Base-by-base conservation (phyloP, 1,284 basidiomycete genomes). In the Melampsora larici-populina region DNA sequence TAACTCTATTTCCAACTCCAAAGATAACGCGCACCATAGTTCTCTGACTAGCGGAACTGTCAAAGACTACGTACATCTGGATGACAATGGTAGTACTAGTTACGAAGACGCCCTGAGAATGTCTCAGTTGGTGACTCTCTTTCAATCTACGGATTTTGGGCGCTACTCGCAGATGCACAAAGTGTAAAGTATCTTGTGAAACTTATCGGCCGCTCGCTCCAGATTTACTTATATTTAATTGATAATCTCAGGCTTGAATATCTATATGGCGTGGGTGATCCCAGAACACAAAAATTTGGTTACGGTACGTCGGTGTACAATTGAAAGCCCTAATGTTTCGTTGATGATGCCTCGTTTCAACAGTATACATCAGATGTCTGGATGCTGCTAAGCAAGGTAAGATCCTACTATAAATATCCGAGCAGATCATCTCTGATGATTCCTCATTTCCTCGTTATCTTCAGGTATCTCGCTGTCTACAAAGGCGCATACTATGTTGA, bases 331-430 rank as follows among this genome's bases (percentile, higher is more conserved):
- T 40, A 21, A 2, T 21, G n/a, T 21, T 36, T 36, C 21, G 1
- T 29, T 21, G 49, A 67, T 75, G 33, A 31, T 67, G 0, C 26
- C 63, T 63, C 36, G n/a, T 70, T 18, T 46, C 31, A 8, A n/a
- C n/a, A 77, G 75, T 77, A 18, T 77, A 77, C 33, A 55, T 62
- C 1, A 70, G 70, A 64, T 77, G 75, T 55, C 68, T 77, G 13
- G 75, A 77, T 43, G 75, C 75, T 15, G 18, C 58, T 18, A 77
- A 77, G 48, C 51, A 69, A 70, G 75, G 75, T 77, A 40, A 48
- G 17, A 49, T 40, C 21, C 18, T 72, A 5, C 17, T 72, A 24
- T 4, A 33, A 29, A 33, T 58, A 55, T 58, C 6, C 18, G 31
- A n/a, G 29, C 33, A 33, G 18, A 21, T 31, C 17, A 13, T 29